Evolutionary conservation across 768 basidiomycete genomes (phyloP).

Genomic region (Terana coerulea): DNA sequence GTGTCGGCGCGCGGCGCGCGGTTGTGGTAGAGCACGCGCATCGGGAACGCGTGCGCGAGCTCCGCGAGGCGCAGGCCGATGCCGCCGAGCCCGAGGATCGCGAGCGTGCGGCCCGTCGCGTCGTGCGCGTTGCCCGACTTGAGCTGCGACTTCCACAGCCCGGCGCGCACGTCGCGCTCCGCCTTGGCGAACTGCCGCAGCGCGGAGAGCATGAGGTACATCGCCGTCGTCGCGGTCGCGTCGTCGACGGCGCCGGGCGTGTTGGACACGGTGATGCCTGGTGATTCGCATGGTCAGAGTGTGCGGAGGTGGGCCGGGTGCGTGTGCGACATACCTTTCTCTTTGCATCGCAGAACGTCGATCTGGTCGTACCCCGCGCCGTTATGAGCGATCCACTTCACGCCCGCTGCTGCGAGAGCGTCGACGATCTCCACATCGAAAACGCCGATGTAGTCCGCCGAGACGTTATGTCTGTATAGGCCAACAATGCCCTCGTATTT

Average conservation of each 20-base stretch:
- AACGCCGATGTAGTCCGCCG: conserved; percentile 60
- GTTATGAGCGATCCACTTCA: conserved; percentile 88
- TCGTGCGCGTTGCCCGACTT: conserved; percentile 52
- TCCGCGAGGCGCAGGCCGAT: conserved; percentile 70
- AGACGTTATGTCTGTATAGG: conserved; percentile 75
- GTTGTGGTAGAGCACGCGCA: conserved; percentile 83
- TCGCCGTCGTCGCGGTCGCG: conserved; percentile 83
- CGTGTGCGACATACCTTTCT: conserved; percentile 44
- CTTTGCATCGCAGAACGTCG: conserved; percentile 69
- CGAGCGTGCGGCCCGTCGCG: conserved; percentile 62
- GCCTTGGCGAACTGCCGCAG: conserved; percentile 67
- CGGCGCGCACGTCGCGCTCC: conserved; percentile 51
- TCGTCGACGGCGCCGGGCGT: conserved; percentile 89
- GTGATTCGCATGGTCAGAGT: not conserved
- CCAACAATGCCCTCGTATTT: conserved; percentile 72
- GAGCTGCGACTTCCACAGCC: conserved; percentile 57
- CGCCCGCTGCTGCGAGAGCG: conserved; percentile 51
- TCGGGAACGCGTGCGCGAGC: conserved; percentile 75
- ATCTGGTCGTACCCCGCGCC: conserved; percentile 92
- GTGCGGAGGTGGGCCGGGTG: no score
- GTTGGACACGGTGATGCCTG: conserved; percentile 78
- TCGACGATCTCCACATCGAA: conserved; percentile 79
- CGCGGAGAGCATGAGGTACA: conserved; percentile 77
- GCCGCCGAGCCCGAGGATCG: conserved; percentile 74
- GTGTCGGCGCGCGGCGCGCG: conserved; percentile 52